A percentile compares a stretch with the other conserved stretches of the same genome.
phyloP scores from a whole-genome alignment of 495 filamentous ascomycete genomes.

The Gamarada debralockiae region DNA sequence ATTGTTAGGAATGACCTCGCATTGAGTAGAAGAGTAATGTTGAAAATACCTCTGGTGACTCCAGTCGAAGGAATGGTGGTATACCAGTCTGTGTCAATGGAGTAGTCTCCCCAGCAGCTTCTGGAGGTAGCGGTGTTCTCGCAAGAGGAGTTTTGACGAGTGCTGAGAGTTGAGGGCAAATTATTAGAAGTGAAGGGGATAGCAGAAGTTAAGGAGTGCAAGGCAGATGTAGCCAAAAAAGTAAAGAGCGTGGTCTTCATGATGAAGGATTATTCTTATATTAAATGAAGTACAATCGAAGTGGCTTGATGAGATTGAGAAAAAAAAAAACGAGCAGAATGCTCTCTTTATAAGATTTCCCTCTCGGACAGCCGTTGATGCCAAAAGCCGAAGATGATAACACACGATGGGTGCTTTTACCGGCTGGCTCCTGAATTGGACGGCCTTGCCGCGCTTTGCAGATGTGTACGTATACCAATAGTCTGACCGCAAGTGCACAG shows the following conservation, averaged over 20 bases:
- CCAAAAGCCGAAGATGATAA: too few relatives aligned
- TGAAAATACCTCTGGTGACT: slow-evolving; percentile 32
- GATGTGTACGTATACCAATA: too few relatives aligned
- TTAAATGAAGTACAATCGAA: slow-evolving; percentile 2
- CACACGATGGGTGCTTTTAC: too few relatives aligned
- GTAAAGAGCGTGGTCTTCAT: slow-evolving; percentile 14
- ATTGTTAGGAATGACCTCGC: not conserved
- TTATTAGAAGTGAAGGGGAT: slow-evolving; percentile 15
- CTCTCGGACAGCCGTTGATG: not conserved
- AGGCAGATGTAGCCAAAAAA: slow-evolving; percentile 1
- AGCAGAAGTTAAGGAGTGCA: slow-evolving; percentile 8
- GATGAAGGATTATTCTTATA: not conserved
- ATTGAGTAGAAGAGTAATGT: not conserved
- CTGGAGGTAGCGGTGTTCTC: slow-evolving; percentile 38
- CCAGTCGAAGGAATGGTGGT: slow-evolving; percentile 42
- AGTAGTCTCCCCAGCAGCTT: slow-evolving; percentile 38
- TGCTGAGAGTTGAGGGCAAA: slow-evolving; percentile 3
- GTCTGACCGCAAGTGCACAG: too few relatives aligned
- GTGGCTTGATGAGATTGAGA: slow-evolving; percentile 4
- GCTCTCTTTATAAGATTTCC: not conserved
- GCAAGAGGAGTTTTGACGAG: slow-evolving; percentile 6
- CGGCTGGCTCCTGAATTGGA: too few relatives aligned
- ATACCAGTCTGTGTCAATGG: slow-evolving; percentile 54
- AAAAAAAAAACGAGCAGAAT: not conserved
- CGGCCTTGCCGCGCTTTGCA: too few relatives aligned